Percentiles rank a stretch among this genome's conserved stretches.
phyloP scores from a whole-genome alignment of 2,329 filamentous ascomycete species.

The Esteya vermicola region DNA sequence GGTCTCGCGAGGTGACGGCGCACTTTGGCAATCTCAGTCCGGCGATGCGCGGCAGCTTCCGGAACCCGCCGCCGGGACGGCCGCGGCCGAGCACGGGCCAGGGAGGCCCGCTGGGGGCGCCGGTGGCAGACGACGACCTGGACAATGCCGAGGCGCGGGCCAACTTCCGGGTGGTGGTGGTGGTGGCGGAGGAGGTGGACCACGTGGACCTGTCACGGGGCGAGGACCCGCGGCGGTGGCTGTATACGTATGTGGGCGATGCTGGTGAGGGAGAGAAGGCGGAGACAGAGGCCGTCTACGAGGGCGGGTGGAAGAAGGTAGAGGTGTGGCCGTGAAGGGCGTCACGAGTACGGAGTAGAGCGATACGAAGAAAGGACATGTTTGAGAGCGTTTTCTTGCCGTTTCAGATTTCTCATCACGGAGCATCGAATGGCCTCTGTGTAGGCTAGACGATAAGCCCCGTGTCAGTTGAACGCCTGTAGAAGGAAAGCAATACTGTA shows the following conservation, averaged over 20 bases:
- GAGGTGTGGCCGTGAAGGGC: slow-evolving; percentile 51
- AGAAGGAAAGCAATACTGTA: too few species aligned
- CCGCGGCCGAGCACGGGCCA: slow-evolving; percentile 35
- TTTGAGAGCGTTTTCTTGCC: too few species aligned
- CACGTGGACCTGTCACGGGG: slow-evolving; percentile 57
- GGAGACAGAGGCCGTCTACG: slow-evolving; percentile 20
- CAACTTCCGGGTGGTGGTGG: slow-evolving; percentile 74
- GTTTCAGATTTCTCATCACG: too few species aligned
- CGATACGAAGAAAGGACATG: too few species aligned
- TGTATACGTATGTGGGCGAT: slow-evolving; percentile 46
- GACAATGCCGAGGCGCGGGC: slow-evolving; percentile 54
- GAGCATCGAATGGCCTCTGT: too few species aligned
- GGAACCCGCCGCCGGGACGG: slow-evolving; percentile 54
- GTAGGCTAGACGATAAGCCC: too few species aligned
- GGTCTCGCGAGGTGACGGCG: slow-evolving; percentile 63
- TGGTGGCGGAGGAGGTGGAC: slow-evolving; percentile 67
- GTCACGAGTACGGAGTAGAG: neutral
- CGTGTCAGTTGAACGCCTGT: too few species aligned
- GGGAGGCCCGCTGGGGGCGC: slow-evolving; percentile 36
- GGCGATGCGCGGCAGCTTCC: slow-evolving; percentile 62
- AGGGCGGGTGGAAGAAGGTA: slow-evolving; percentile 47
- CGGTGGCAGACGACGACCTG: slow-evolving; percentile 52
- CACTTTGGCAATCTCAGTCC: slow-evolving; percentile 86
- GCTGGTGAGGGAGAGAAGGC: slow-evolving; percentile 23
- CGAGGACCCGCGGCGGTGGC: slow-evolving; percentile 46